Percentiles rank a stretch among this genome's conserved stretches.
Evolutionary conservation across 331 rosid species (phyloP).

Genomic region (Acacia concinna): DNA sequence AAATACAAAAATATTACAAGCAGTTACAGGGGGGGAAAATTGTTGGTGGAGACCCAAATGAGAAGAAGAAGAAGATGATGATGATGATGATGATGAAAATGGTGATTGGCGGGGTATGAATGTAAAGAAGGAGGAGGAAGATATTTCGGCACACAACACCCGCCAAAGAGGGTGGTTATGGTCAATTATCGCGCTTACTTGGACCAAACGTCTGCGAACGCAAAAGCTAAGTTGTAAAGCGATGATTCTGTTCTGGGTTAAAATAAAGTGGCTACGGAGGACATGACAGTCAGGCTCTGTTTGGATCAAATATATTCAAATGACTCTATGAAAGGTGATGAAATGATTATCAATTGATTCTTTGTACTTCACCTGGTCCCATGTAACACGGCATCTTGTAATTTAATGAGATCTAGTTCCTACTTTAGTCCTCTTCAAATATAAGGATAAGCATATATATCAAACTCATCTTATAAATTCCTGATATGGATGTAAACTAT

Average conservation of each 20-base stretch:
- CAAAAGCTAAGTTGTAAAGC: not conserved
- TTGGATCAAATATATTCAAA: not conserved
- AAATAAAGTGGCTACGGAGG: not conserved
- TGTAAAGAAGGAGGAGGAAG: not conserved
- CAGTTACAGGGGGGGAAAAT: not conserved
- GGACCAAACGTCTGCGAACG: slow-evolving; percentile 5
- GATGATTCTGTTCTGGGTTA: too few relatives aligned
- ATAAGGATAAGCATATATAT: not conserved
- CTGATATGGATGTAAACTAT: too few relatives aligned
- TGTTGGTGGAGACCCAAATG: not conserved
- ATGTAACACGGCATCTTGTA: not conserved
- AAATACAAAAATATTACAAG: not conserved
- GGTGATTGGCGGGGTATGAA: not conserved
- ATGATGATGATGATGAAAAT: too few relatives aligned
- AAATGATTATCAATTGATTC: not conserved
- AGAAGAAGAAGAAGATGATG: not conserved
- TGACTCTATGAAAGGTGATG: not conserved
- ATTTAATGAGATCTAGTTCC: not conserved
- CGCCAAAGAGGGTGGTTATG: not conserved
- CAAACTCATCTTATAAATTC: too few relatives aligned
- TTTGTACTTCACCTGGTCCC: not conserved
- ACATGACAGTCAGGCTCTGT: not conserved
- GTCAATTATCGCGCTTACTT: not conserved
- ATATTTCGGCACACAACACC: not conserved
- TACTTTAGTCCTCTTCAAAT: too few relatives aligned